Evolutionary conservation across 768 basidiomycete species (phyloP), one percentile per base, ranked within the genome.

Genomic region (Suillus decipiens): DNA sequence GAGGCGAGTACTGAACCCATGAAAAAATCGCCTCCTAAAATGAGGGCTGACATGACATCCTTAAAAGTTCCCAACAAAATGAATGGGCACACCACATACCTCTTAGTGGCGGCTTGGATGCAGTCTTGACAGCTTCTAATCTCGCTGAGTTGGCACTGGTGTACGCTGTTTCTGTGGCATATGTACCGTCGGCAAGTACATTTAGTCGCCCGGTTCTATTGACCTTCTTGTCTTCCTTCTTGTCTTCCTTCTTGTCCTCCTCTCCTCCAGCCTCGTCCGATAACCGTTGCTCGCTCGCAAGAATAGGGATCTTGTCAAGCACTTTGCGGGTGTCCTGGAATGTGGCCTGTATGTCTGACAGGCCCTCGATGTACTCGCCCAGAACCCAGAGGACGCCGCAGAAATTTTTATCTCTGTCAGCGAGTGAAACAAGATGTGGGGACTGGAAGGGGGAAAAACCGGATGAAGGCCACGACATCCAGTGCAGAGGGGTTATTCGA

Each of bases 351-450:
- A 98, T 92, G 63, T 92, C 92, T 61, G 76, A 62, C 56, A 83
- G 77, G 5, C 80, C 77, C 65, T 47, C 45, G 45, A 47, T 11
- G 12, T 22, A 22, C 45, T 47, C 45, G 5, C 45, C 96, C n/a
- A 98, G 82, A 67, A 99, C 97, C 96, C 97, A 99, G 55, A 99
- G 84, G 19, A 98, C 85, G 8, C 96, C 97, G 5, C 95, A 88
- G 82, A 92, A 98, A 24, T 98, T 96, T 76, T 98, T 99, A 98
- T 93, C 65, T 93, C 55, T 22, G 45, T 47, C 45, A 98, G 87
- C 0, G 93, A 66, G 56, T 51, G 19, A 34, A 17, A 36, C 41
- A 36, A 55, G 9, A 19, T n/a, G 31, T 3, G 12, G 12, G 4
- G 5, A 43, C 31, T 39, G 8, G 12, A 5, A 60, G 45, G 45